Evolutionary conservation across 2,329 filamentous ascomycete species (phyloP), one percentile per base, ranked within the genome.

Genomic region (Ophiostoma quercus): DNA sequence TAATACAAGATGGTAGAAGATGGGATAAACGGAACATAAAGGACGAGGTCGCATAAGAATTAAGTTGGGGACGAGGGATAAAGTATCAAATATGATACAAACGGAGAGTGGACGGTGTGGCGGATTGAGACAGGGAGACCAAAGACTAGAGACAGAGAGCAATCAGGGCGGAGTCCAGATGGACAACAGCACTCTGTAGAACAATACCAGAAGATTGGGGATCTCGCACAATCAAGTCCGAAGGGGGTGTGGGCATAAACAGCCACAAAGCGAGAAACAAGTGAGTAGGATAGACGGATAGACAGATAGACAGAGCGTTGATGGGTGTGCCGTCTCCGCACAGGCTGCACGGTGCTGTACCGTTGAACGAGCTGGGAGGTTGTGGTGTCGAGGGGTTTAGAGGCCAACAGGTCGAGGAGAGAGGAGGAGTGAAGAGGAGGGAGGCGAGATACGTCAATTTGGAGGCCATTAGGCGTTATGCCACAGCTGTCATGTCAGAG

Each of bases 181-280:
- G 25, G 25, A 29, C 25, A 29, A 29, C 25, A 41, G 39, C 39
- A 41, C 12, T 41, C 39, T 12, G 51, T 57, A 57, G n/a, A 25
- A 25, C 5, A 22, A 25, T 11, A 9, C n/a, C 19, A 7, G n/a
- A 57, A 25, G 51, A 57, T 57, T 57, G 22, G 51, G 11, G 51
- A 57, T 57, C 51, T 57, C 51, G 22, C 51, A n/a, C 51, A 57
- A 9, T 22, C 51, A 57, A 25, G 51, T 19, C 22, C 22, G 51
- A 25, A 57, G 51, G 51, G 51, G 51, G 51, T 25, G 51, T 57
- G 51, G 51, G 22, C 51, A 57, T 57, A 57, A 57, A 57, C 11
- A 8, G 51, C 2, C 51, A 8, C 43, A 47, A n/a, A 16, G 34
- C 34, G 6, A 19, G 16, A 7, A 25, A 54, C 51, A 25, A 25